Evolutionary conservation across 2,329 filamentous ascomycete genomes (phyloP).

Genomic region (Diplocarpon rosae): DNA sequence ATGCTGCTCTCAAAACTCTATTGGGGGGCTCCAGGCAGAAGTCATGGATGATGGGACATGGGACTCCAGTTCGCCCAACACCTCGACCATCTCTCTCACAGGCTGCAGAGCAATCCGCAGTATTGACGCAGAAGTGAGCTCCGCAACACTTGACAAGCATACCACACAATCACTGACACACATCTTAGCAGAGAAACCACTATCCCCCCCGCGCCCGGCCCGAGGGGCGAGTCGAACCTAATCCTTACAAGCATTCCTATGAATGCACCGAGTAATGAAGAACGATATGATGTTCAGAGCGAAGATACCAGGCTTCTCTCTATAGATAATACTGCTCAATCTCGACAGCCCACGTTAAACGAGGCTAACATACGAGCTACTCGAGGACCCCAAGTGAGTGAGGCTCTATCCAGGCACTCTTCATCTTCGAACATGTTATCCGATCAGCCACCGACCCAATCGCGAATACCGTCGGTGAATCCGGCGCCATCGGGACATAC

Average conservation of each 20-base stretch:
- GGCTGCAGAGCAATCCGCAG: conserved; percentile 7
- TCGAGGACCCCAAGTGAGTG: not conserved
- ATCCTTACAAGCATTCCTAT: conserved; percentile 26
- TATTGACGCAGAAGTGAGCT: conserved; percentile 15
- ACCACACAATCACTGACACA: conserved; percentile 4
- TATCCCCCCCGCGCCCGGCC: conserved; percentile 39
- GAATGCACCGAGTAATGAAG: conserved; percentile 20
- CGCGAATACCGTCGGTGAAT: not conserved
- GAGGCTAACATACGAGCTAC: not conserved
- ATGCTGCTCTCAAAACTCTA: conserved; percentile 27
- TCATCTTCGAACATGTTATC: not conserved
- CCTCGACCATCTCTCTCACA: conserved; percentile 19
- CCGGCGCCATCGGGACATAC: not conserved
- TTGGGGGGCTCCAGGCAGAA: conserved; percentile 26
- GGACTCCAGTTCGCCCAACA: conserved; percentile 23
- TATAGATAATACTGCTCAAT: not conserved
- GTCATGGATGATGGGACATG: conserved; percentile 26
- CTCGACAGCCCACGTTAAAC: not conserved
- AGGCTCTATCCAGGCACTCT: not conserved
- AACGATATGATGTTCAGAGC: not conserved
- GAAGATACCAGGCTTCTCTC: conserved; percentile 2
- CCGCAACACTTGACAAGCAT: not conserved
- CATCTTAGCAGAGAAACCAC: conserved; percentile 5
- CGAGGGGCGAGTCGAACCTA: conserved; percentile 49
- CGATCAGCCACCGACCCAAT: not conserved